Evolutionary conservation across 108 stramenopile genomes (phyloP).

Genomic region (Mediolabrus comicus): DNA sequence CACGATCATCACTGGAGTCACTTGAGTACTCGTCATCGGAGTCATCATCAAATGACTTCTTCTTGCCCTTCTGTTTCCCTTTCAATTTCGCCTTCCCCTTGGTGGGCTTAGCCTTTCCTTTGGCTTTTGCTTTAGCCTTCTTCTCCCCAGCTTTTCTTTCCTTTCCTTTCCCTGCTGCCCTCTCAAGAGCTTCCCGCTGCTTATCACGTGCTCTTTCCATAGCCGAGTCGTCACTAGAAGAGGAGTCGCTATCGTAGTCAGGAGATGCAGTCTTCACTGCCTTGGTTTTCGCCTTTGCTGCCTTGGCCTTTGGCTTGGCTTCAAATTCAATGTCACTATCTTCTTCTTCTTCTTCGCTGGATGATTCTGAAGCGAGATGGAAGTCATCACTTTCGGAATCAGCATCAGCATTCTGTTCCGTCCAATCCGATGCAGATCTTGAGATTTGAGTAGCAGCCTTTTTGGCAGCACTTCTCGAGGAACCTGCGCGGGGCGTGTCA

Average conservation of each 20-base stretch:
- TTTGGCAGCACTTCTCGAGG: slow-evolving; percentile 19
- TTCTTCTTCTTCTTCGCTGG: background rate
- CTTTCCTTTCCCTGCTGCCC: slow-evolving; percentile 18
- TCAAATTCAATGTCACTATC: slow-evolving; percentile 2
- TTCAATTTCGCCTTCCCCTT: slow-evolving; percentile 3
- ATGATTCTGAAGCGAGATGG: slow-evolving; percentile 12
- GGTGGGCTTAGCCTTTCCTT: slow-evolving; percentile 9
- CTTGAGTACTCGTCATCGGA: slow-evolving; percentile 34
- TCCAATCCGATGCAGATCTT: slow-evolving; percentile 38
- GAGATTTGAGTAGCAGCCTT: slow-evolving; percentile 37
- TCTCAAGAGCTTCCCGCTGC: slow-evolving; percentile 49
- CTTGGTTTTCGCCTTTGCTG: background rate
- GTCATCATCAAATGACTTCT: slow-evolving; percentile 45
- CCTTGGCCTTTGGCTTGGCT: background rate
- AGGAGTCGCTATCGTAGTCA: slow-evolving; percentile 12
- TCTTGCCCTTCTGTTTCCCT: slow-evolving; percentile 30
- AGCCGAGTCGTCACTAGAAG: slow-evolving; percentile 41
- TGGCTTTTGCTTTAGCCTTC: slow-evolving; percentile 8
- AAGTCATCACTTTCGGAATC: slow-evolving; percentile 34
- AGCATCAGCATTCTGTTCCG: slow-evolving; percentile 22
- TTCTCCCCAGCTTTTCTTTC: slow-evolving; percentile 38
- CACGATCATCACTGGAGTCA: slow-evolving; percentile 31
- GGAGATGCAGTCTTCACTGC: slow-evolving; percentile 1
- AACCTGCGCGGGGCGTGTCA: background rate
- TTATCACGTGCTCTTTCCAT: slow-evolving; percentile 51